Evolutionary conservation across 768 basidiomycete genomes (phyloP), one percentile per base, ranked within the genome.

Genomic region (Suillus subaureus): DNA sequence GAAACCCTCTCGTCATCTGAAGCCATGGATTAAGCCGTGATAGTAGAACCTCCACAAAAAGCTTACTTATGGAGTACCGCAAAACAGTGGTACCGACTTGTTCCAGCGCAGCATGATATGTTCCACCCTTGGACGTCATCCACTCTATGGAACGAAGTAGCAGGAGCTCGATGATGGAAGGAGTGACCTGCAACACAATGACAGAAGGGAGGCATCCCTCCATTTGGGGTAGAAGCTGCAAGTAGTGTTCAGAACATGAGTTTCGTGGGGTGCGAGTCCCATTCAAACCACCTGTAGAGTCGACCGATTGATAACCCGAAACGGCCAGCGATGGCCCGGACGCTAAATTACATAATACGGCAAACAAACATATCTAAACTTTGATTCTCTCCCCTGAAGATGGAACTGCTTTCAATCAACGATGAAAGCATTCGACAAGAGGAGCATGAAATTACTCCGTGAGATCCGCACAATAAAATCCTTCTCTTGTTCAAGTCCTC

Each of bases 101-200:
- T 71, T 92, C 87, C 11, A 98, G 79, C 0, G 96, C 96, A 7
- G 89, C 89, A 15, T 82, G 79, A 67, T 90, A 89, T 1, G 96
- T 99, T 6, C 83, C 78, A 37, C 87, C 85, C 69, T 84, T 81
- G 74, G 92, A 92, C 0, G 87, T 91, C 61, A 96, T 92, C 97
- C 97, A 99, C 72, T 99, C 96, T 57, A 97, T 89, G 0, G 93
- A 92, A 23, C 95, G 87, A 35, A 97, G 82, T 11, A 98, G 80
- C 58, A 92, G 74, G 67, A 78, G 71, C 72, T 94, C 91, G 0
- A 77, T 75, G 15, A 87, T 86, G 1, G 82, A 85, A 0, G 90
- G 82, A 0, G 84, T 81, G 11, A 82, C 80, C 68, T 89, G 89
- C 51, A 85, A 70, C 2, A 81, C 79, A 57, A 87, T 83, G n/a